phyloP scores from a whole-genome alignment of 805 yeast genomes.

The Sugiyamaella qingdaonensis region DNA sequence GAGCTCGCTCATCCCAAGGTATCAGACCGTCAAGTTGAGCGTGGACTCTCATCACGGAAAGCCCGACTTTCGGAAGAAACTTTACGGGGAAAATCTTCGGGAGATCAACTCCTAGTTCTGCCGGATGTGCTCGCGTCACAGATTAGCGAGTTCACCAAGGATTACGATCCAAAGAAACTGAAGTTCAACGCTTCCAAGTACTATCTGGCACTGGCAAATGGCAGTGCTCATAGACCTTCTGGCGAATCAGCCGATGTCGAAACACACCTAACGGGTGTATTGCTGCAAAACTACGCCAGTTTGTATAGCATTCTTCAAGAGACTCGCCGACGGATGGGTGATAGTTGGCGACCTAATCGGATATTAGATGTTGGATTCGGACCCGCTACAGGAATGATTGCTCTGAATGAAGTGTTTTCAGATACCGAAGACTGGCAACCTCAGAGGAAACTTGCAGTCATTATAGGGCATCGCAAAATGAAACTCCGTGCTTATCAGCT shows the following conservation, averaged over 20 bases:
- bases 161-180: conserved; percentile 59
- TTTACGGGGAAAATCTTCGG: conserved; percentile 48
- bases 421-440: conserved; percentile 47
- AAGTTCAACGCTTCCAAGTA: conserved; percentile 58
- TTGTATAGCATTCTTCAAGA: conserved; percentile 63
- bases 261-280: conserved; percentile 73
- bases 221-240: conserved; percentile 51
- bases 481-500: conserved; percentile 72
- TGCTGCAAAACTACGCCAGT: conserved; percentile 76
- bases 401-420: conserved; percentile 78
- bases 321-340: conserved; percentile 52
- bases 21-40: neutral
- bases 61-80: conserved; percentile 55
- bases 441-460: conserved; percentile 60
- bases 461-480: conserved; percentile 72
- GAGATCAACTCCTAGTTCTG: conserved; percentile 46
- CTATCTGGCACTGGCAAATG: conserved; percentile 48
- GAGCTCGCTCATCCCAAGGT: neutral
- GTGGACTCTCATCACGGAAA: conserved; percentile 1
- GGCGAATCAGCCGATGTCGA: conserved; percentile 45
- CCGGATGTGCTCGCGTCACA: conserved; percentile 55
- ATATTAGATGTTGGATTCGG: conserved; percentile 84
- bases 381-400: conserved; percentile 89
- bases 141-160: conserved; percentile 59
- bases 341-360: conserved; percentile 54